Evolutionary conservation across 2,329 filamentous ascomycete species (phyloP).

Genomic region (Scolecobasidium constrictum): DNA sequence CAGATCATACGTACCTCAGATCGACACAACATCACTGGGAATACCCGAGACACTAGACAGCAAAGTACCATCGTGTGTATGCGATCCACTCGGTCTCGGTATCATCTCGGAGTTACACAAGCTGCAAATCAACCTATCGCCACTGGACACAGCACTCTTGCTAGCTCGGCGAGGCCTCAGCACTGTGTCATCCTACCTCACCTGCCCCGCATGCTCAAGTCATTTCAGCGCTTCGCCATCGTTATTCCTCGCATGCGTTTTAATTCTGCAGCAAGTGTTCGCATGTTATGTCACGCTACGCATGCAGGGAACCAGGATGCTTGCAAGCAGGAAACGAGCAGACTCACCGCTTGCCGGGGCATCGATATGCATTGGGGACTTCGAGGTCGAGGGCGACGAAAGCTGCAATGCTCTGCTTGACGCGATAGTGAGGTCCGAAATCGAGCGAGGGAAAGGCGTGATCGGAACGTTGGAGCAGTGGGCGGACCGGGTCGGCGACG

Average conservation of each 20-base stretch:
- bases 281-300: slow-evolving; percentile 7
- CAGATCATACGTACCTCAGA: background rate
- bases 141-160: slow-evolving; percentile 8
- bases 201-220: slow-evolving; percentile 6
- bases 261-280: slow-evolving; percentile 10
- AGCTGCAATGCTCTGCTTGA: slow-evolving; percentile 8
- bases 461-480: slow-evolving; percentile 8
- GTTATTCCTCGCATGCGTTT: slow-evolving; percentile 8
- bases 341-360: background rate
- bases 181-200: slow-evolving; percentile 6
- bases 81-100: slow-evolving; percentile 6
- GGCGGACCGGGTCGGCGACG: slow-evolving; percentile 5
- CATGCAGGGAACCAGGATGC: slow-evolving; percentile 8
- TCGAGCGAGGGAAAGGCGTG: slow-evolving; percentile 9
- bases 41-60: background rate
- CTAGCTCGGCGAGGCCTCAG: slow-evolving; percentile 6
- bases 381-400: slow-evolving; percentile 9
- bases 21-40: background rate
- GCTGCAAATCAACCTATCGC: slow-evolving; percentile 3
- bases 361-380: slow-evolving; percentile 7
- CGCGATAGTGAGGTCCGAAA: slow-evolving; percentile 8
- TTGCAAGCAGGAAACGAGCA: slow-evolving; percentile 1
- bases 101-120: slow-evolving; percentile 10
- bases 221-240: slow-evolving; percentile 3
- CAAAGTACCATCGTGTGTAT: background rate